Evolutionary conservation across 2,329 filamentous ascomycete genomes (phyloP).

Genomic region (Dichotomopilus funicola): DNA sequence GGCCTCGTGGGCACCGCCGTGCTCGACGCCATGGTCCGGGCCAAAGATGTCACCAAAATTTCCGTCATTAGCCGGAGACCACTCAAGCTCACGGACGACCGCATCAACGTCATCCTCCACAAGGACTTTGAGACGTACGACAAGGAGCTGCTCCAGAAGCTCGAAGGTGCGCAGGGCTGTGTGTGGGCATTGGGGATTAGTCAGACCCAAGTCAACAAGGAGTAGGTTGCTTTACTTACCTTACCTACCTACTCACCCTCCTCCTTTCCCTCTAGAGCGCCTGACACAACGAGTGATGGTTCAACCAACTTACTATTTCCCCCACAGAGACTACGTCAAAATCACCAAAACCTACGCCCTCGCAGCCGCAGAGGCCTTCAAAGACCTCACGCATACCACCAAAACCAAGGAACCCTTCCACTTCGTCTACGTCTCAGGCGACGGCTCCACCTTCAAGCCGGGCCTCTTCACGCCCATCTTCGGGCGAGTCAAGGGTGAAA

Average conservation of each 20-base stretch:
- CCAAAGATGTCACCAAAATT: slow-evolving; percentile 53
- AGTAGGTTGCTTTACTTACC: slow-evolving; percentile 35
- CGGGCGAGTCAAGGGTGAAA: slow-evolving; percentile 59
- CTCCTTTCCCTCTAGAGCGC: too few species aligned
- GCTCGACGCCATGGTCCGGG: slow-evolving; percentile 55
- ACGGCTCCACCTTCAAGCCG: slow-evolving; percentile 52
- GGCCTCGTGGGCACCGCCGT: slow-evolving; percentile 57
- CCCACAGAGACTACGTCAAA: slow-evolving; percentile 52
- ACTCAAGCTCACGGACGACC: slow-evolving; percentile 54
- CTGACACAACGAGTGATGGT: too few species aligned
- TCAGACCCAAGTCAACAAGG: slow-evolving; percentile 51
- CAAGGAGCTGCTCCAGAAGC: slow-evolving; percentile 46
- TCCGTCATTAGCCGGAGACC: slow-evolving; percentile 62
- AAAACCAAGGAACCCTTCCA: slow-evolving; percentile 47
- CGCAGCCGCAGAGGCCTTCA: slow-evolving; percentile 56
- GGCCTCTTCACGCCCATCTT: slow-evolving; percentile 51
- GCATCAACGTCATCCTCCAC: slow-evolving; percentile 61
- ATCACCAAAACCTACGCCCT: slow-evolving; percentile 64
- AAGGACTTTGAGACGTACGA: slow-evolving; percentile 59
- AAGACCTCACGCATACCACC: slow-evolving; percentile 32
- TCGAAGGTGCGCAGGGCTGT: slow-evolving; percentile 59
- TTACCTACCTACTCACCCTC: background rate
- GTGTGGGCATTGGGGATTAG: slow-evolving; percentile 70
- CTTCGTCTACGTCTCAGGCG: slow-evolving; percentile 66
- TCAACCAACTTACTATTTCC: background rate